These are phyloP conservation scores for Astragalus glycyphyllos DNA, from an alignment of 306 rosid species.

Conservation along the genomic window DNA sequence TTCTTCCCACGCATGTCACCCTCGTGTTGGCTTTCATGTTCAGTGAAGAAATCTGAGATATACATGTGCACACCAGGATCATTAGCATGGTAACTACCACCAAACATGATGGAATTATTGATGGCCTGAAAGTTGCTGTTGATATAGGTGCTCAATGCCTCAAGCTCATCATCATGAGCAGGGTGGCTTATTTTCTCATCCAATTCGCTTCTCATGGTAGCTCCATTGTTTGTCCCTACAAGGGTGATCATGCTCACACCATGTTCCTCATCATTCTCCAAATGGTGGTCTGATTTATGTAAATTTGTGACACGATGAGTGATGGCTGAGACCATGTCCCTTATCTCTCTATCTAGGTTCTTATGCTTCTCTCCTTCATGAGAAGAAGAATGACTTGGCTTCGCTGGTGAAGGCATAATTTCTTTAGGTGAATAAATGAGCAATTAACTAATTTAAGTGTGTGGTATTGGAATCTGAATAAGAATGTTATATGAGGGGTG, in stretches of 20 bases:
- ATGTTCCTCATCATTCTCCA: conserved; percentile 48
- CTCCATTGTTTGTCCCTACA: conserved; percentile 76
- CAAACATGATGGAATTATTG: conserved; percentile 80
- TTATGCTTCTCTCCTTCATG: conserved; percentile 45
- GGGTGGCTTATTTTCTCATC: conserved; percentile 44
- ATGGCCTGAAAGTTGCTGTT: conserved; percentile 87
- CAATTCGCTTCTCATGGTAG: conserved; percentile 61
- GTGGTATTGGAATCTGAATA: not conserved
- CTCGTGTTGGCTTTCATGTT: conserved; percentile 11
- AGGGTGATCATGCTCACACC: conserved; percentile 69
- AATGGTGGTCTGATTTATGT: conserved; percentile 51
- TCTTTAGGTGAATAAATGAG: not conserved
- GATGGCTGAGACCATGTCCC: conserved; percentile 69
- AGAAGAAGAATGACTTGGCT: conserved; percentile 45
- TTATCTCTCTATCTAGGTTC: conserved; percentile 59
- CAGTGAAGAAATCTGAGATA: conserved; percentile 50
- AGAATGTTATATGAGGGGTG: not conserved
- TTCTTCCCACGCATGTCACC: conserved; percentile 42
- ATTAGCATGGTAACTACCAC: conserved; percentile 71
- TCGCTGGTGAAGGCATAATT: conserved; percentile 49
- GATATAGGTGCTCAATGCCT: conserved; percentile 57
- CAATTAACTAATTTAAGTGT: no score
- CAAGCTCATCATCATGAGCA: conserved; percentile 35
- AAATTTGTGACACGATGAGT: conserved; percentile 58
- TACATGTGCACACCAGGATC: conserved; percentile 86